Base-by-base conservation (phyloP, 2,329 filamentous ascomycete genomes). In the Neospermospora avenae region DNA sequence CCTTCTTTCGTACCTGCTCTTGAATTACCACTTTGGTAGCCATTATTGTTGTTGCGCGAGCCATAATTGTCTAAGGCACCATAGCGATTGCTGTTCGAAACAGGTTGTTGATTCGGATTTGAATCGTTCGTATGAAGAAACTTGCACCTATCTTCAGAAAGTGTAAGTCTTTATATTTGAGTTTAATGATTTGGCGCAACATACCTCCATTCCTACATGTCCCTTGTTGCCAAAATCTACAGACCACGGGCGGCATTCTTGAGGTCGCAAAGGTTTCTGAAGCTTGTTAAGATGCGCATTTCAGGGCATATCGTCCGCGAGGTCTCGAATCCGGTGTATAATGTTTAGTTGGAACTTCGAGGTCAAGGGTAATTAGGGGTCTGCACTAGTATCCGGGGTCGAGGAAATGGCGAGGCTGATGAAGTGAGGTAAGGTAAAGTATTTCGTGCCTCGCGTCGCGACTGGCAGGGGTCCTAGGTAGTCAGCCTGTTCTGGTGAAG, bases 211-310 rank as follows among this genome's bases (percentile, higher is more conserved):
- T 85, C 69, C 77, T 83, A 77, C 88, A 91, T 63, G 78, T 79
- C 45, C 86, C 86, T 71, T 86, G 80, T 71, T 82, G 80, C 69
- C 80, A 91, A 72, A 83, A 90, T 64, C 74, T 80, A 77, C 88
- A 91, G 25, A 64, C 45, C 41, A 41, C 59, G 24, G 55, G 53
- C 45, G 53, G 55, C 55, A 57, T 57, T 44, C 55, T 57, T 31
- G 39, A 44, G 28, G n/a, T 48, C 42, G 22, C 55, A 44, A 49
- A 49, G 34, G 11, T 34, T 10, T 57, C 20, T 57, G 49, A 18
- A 39, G 6, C 18, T 49, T 20, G 20, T 44, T 20, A 49, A 37
- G 55, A 18, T 34, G 53, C 41, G 53, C 53, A 55, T 57, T 13
- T 35, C 55, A 14, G 44, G 14, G 31, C 42, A 57, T 49, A 14